These are phyloP conservation scores for Priceomyces castillae DNA, from an alignment of 805 yeast species.

Conservation along the genomic window DNA sequence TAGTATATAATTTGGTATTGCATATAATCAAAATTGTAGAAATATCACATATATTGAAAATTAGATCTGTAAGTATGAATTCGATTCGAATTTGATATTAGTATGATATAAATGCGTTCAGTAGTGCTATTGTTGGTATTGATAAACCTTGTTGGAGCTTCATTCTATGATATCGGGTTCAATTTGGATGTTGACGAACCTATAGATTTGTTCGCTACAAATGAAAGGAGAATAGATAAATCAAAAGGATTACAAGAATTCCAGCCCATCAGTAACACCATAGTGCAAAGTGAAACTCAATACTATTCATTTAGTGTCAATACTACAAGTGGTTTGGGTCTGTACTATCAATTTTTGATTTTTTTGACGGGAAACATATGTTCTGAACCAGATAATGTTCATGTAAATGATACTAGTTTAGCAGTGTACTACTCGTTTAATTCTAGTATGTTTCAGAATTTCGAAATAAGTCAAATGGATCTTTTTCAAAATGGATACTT, in stretches of 20 bases:
- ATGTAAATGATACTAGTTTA: conserved; percentile 23
- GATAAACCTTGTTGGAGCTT: conserved; percentile 1
- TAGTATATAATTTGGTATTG: conserved; percentile 1
- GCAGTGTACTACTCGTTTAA: conserved; percentile 41
- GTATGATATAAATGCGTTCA: conserved; percentile 7
- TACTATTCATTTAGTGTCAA: conserved; percentile 44
- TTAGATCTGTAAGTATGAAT: neutral
- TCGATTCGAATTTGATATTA: neutral
- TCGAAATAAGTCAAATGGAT: conserved; percentile 28
- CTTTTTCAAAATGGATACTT: conserved; percentile 35
- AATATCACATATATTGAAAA: neutral
- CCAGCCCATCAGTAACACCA: conserved; percentile 33
- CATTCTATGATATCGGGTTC: conserved; percentile 10
- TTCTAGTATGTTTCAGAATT: conserved; percentile 27
- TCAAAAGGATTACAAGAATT: conserved; percentile 35
- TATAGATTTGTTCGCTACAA: conserved; percentile 3
- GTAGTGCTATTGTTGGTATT: conserved; percentile 1
- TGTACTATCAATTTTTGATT: conserved; percentile 45
- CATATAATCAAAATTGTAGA: neutral
- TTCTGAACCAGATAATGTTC: conserved; percentile 27
- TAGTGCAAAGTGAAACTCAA: conserved; percentile 38
- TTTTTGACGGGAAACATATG: conserved; percentile 54
- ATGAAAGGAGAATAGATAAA: conserved; percentile 5
- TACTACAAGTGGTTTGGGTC: conserved; percentile 43
- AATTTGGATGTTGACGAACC: conserved; percentile 17